These are phyloP conservation scores for Chlorella variabilis DNA, from an alignment of 163 green algal species.

Conservation along the genomic window DNA sequence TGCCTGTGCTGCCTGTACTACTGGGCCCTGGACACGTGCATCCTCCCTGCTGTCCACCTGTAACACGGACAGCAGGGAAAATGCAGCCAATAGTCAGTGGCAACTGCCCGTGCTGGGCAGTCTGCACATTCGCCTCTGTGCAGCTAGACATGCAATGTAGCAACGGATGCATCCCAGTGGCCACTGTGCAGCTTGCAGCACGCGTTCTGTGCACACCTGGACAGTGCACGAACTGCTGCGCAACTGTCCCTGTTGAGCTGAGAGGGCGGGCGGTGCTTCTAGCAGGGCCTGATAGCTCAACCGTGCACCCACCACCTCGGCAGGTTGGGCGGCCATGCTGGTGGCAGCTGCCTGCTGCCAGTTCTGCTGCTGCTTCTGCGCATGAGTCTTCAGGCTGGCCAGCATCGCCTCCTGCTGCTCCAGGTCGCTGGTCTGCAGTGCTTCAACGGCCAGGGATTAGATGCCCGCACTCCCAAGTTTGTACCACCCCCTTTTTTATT, in stretches of 20 bases:
- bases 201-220: not conserved
- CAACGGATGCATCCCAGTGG: not conserved
- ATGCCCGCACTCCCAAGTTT: no score
- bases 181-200: not conserved
- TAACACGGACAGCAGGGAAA: no score
- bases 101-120: no score
- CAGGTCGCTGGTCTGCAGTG: conserved; percentile 34
- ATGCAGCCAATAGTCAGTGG: no score
- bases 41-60: no score
- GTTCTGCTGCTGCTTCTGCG: conserved; percentile 1
- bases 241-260: not conserved
- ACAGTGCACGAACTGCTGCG: not conserved
- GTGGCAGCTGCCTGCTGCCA: not conserved
- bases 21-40: no score
- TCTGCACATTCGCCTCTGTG: not conserved
- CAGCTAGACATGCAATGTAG: not conserved
- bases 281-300: conserved; percentile 30
- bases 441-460: not conserved
- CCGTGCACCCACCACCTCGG: not conserved
- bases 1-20: not conserved
- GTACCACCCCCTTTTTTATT: no score
- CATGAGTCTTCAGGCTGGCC: not conserved
- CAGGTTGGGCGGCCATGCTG: not conserved
- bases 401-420: conserved; percentile 51
- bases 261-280: not conserved